phyloP scores from a whole-genome alignment of 2,329 filamentous ascomycete genomes.

The Nigrograna mackinnonii region DNA sequence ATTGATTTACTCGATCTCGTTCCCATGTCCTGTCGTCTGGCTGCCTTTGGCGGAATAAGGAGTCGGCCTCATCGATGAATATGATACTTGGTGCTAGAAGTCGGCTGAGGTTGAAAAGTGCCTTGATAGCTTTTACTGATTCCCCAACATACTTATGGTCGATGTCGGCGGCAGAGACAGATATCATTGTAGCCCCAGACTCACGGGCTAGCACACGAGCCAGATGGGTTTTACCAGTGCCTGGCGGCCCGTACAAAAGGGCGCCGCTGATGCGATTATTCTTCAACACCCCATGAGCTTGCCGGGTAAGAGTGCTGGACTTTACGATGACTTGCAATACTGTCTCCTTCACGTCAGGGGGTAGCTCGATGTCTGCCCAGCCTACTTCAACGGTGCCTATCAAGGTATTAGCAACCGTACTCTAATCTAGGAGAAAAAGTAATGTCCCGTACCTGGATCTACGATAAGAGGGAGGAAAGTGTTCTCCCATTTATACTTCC shows the following conservation, averaged over 20 bases:
- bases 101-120: conserved; percentile 95
- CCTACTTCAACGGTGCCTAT: background rate
- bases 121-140: conserved; percentile 93
- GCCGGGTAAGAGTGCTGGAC: background rate
- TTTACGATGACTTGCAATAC: background rate
- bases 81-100: conserved; percentile 96
- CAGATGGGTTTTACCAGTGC: conserved; percentile 91
- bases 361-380: background rate
- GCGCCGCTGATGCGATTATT: conserved; percentile 63
- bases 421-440: background rate
- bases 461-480: background rate
- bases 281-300: conserved; percentile 1
- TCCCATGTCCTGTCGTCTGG: background rate
- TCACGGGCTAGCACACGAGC: conserved; percentile 97
- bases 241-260: conserved; percentile 87
- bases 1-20: background rate
- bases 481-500: background rate
- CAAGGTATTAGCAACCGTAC: background rate
- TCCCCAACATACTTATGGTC: conserved; percentile 97
- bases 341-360: background rate
- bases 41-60: conserved; percentile 55
- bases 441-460: background rate
- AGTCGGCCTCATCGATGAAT: conserved; percentile 97
- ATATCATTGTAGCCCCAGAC: conserved; percentile 93
- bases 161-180: conserved; percentile 93